Base-by-base conservation (phyloP, 306 rosid genomes). In the Lathyrus tuberosus region DNA sequence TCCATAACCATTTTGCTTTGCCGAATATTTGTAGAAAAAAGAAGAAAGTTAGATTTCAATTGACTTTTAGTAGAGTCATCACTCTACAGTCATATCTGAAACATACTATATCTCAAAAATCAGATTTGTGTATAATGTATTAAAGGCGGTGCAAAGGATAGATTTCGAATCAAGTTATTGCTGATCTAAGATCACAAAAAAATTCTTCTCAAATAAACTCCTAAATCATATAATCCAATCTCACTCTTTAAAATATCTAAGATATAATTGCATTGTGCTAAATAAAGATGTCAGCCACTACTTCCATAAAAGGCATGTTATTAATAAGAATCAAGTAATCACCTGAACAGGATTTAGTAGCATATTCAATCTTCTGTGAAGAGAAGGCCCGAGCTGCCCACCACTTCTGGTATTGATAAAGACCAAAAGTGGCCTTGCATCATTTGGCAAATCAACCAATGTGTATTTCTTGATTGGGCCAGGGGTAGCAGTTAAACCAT, bases 261-360 rank as follows among this genome's bases (percentile, higher is more conserved):
- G 20, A 52, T 59, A 58, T 57, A 70, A 62, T 31, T 5, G 18
- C 65, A 76, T 42, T 24, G 46, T 47, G 70, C 38, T 44, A 70
- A 47, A 64, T 65, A 35, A 44, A 67, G 17, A 80, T 48, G 13
- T 10, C 61, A 72, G 15, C 4, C 73, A 75, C 40, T 44, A 64
- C 35, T 52, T 62, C 41, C 44, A 48, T 35, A 42, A 66, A 69
- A 75, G 5, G 49, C 22, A 22, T 44, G 48, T 46, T 13, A 3
- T 62, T 10, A 61, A 46, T 12, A 35, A 62, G 31, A 51, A 62
- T 62, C 35, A 69, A 71, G 70, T 74, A 57, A 46, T 76, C 72
- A 88, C 91, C 95, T 88, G 95, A 42, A 83, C 82, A 42, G 95
- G 95, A 79, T 88, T 88, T 70, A 88, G 83, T 75, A 84, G 76